Evolutionary conservation across 2,329 filamentous ascomycete species (phyloP).

Genomic region (Talaromyces piceae): DNA sequence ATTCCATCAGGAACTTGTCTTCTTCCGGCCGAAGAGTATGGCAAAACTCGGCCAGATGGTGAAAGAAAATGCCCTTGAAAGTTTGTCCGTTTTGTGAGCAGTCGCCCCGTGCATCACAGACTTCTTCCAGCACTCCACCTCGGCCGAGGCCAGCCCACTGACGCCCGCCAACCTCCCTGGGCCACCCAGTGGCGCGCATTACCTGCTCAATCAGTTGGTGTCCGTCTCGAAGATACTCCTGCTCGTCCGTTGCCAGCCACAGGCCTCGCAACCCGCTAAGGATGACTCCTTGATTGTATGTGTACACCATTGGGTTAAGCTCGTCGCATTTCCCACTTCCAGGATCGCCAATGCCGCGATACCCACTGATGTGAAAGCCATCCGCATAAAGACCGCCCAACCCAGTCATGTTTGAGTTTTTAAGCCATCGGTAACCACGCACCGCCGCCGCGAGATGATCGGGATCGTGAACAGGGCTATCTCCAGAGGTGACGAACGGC

Average conservation of each 20-base stretch:
- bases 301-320: conserved; percentile 84
- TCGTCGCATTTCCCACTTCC: conserved; percentile 69
- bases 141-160: conserved; percentile 69
- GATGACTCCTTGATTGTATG: conserved; percentile 91
- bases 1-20: conserved; percentile 38
- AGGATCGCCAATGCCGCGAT: conserved; percentile 46
- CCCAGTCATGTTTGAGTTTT: conserved; percentile 73
- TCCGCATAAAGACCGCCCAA: conserved; percentile 68
- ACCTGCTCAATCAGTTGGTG: conserved; percentile 69
- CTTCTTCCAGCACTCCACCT: conserved; percentile 73
- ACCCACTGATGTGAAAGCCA: conserved; percentile 76
- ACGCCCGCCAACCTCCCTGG: conserved; percentile 29
- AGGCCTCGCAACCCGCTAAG: conserved; percentile 73
- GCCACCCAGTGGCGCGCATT: conserved; percentile 72
- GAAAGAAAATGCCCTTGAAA: conserved; percentile 94
- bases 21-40: conserved; percentile 49
- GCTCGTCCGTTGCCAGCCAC: conserved; percentile 69
- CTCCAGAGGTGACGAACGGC: conserved; percentile 48
- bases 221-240: conserved; percentile 66
- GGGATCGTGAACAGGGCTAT: conserved; percentile 45
- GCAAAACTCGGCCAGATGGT: conserved; percentile 77
- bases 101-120: conserved; percentile 64
- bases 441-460: conserved; percentile 66
- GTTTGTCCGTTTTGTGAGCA: conserved; percentile 82
- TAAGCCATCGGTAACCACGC: conserved; percentile 74